phyloP scores from a whole-genome alignment of 306 rosid species.

The Parietaria judaica region DNA sequence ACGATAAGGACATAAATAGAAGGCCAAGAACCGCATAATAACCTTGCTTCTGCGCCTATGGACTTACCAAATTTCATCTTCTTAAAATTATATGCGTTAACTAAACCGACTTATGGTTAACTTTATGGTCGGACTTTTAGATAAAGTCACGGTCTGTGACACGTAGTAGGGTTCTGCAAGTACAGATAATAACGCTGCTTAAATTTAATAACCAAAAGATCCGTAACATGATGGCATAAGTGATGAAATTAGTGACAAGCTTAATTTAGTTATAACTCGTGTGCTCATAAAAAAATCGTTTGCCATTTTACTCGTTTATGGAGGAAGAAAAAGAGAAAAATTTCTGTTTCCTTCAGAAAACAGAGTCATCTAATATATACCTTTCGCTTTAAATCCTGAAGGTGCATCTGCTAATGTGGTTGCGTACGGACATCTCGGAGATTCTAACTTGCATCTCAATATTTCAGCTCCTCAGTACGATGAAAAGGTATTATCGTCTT shows the following conservation, averaged over 20 bases:
- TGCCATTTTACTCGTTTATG: neutral
- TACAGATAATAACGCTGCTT: too few relatives aligned
- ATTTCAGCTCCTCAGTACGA: slow-evolving; percentile 65
- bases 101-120: too few relatives aligned
- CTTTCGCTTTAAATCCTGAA: slow-evolving; percentile 15
- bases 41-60: too few relatives aligned
- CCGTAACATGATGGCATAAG: neutral
- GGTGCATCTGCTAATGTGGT: slow-evolving; percentile 60
- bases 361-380: neutral
- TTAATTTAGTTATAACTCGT: neutral
- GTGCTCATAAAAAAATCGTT: neutral
- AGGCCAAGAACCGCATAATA: too few relatives aligned
- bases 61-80: too few relatives aligned
- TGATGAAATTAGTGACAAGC: neutral
- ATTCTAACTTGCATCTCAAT: slow-evolving; percentile 87
- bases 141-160: too few relatives aligned
- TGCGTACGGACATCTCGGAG: slow-evolving; percentile 95
- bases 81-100: too few relatives aligned
- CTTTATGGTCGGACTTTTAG: too few relatives aligned
- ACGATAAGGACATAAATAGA: too few relatives aligned
- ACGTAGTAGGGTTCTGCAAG: too few relatives aligned
- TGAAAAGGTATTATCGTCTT: slow-evolving; percentile 42
- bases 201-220: neutral
- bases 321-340: too few relatives aligned
- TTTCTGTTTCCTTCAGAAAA: neutral